These are phyloP conservation scores for Orbilia ellipsospora DNA, from an alignment of 2,329 filamentous ascomycete genomes.

Conservation along the genomic window DNA sequence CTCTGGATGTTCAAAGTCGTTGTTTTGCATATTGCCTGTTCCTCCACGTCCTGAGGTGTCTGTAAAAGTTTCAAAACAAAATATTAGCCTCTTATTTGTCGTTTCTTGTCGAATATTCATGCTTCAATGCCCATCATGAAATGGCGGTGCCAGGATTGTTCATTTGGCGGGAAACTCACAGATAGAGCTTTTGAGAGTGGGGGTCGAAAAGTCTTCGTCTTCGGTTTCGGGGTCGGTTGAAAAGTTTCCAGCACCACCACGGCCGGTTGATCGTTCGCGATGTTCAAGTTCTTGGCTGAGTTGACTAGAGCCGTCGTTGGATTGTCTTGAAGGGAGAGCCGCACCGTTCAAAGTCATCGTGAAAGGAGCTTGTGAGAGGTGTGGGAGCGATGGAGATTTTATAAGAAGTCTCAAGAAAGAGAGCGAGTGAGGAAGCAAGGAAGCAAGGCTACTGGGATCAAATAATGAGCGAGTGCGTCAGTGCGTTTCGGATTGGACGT, in stretches of 20 bases:
- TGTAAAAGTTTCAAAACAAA: slow-evolving; percentile 14
- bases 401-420: slow-evolving; percentile 11
- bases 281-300: slow-evolving; percentile 43
- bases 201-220: slow-evolving; percentile 77
- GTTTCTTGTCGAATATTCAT: too few relatives aligned
- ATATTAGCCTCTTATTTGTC: too few relatives aligned
- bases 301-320: slow-evolving; percentile 35
- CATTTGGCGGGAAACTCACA: slow-evolving; percentile 64
- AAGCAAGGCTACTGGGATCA: slow-evolving; percentile 4
- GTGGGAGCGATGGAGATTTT: slow-evolving; percentile 40
- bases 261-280: slow-evolving; percentile 56
- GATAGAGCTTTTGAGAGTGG: slow-evolving; percentile 81
- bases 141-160: too few relatives aligned
- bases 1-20: slow-evolving; percentile 73
- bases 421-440: neutral
- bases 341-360: slow-evolving; percentile 54
- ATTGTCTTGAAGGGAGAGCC: slow-evolving; percentile 40
- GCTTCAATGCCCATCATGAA: too few relatives aligned
- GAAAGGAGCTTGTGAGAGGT: slow-evolving; percentile 22
- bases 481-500: slow-evolving; percentile 33
- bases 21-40: slow-evolving; percentile 83
- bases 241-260: slow-evolving; percentile 65
- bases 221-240: slow-evolving; percentile 61
- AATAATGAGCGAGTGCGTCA: slow-evolving; percentile 10
- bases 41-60: slow-evolving; percentile 55